Evolutionary conservation across 805 yeast genomes (phyloP).

Genomic region (Candida nitratophila): DNA sequence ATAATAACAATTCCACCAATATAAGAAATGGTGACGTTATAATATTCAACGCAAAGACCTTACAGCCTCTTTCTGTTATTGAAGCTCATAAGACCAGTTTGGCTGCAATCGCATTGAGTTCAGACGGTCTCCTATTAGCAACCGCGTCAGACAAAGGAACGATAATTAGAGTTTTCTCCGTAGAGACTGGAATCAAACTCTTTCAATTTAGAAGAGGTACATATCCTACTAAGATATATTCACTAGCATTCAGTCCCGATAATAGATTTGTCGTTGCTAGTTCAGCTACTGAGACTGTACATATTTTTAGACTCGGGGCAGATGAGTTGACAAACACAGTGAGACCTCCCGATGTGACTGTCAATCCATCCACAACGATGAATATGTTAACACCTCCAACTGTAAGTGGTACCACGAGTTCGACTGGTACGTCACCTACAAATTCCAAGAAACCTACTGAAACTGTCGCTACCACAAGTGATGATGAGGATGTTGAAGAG

Average conservation of each 20-base stretch:
- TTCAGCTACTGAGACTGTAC: slow-evolving; percentile 89
- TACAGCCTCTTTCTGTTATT: slow-evolving; percentile 78
- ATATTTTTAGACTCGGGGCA: slow-evolving; percentile 71
- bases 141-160: slow-evolving; percentile 94
- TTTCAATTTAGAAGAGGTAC: slow-evolving; percentile 84
- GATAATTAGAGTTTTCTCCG: slow-evolving; percentile 74
- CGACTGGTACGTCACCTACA: not conserved
- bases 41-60: slow-evolving; percentile 67
- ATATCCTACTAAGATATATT: slow-evolving; percentile 80
- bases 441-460: slow-evolving; percentile 1
- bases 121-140: slow-evolving; percentile 76
- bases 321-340: slow-evolving; percentile 29
- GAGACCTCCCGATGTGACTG: slow-evolving; percentile 2
- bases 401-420: not conserved
- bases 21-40: slow-evolving; percentile 64
- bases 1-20: slow-evolving; percentile 2
- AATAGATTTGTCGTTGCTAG: slow-evolving; percentile 74
- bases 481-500: slow-evolving; percentile 5
- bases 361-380: not conserved
- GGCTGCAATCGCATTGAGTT: slow-evolving; percentile 63
- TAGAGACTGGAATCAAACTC: slow-evolving; percentile 62
- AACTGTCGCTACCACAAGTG: slow-evolving; percentile 14
- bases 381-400: not conserved
- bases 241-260: slow-evolving; percentile 73
- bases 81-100: slow-evolving; percentile 85